These are phyloP conservation scores for Trypanosoma rangeli DNA, from an alignment of 208 protist genomes.

Conservation along the genomic window DNA sequence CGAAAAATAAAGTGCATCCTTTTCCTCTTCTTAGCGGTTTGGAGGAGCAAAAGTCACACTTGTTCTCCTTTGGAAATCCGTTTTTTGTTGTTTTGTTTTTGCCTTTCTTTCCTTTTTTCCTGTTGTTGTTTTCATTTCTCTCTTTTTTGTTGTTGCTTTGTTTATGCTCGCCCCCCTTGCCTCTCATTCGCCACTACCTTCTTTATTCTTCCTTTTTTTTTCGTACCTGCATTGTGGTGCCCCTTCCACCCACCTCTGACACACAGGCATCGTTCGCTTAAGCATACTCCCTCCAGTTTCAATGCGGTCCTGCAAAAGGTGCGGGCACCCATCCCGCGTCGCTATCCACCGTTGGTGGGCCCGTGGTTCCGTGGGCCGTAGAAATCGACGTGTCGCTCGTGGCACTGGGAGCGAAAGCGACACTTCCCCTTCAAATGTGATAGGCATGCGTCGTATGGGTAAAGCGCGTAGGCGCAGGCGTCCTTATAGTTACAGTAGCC, in stretches of 20 bases:
- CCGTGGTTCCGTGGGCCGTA: conserved; percentile 61
- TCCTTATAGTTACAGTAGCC: conserved; percentile 90
- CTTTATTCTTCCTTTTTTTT: too few species aligned
- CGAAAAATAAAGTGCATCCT: too few species aligned
- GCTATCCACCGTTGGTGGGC: neutral
- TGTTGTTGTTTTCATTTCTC: too few species aligned
- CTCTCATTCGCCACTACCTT: too few species aligned
- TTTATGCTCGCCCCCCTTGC: too few species aligned
- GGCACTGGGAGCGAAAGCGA: conserved; percentile 84
- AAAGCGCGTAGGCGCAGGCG: conserved; percentile 81
- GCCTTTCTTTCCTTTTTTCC: too few species aligned
- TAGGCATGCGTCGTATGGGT: conserved; percentile 87
- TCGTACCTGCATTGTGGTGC: neutral
- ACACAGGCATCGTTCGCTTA: neutral
- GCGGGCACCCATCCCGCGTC: neutral
- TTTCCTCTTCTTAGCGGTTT: too few species aligned
- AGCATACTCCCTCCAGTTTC: too few species aligned
- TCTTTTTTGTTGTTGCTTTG: too few species aligned
- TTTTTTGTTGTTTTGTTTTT: too few species aligned
- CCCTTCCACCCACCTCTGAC: neutral
- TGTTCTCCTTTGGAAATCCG: too few species aligned
- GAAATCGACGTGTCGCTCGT: conserved; percentile 88
- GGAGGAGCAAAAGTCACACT: too few species aligned
- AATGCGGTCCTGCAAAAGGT: neutral
- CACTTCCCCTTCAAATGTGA: conserved; percentile 89